phyloP scores from a whole-genome alignment of 2,329 filamentous ascomycete species.

The Aphanoascus verrucosus region DNA sequence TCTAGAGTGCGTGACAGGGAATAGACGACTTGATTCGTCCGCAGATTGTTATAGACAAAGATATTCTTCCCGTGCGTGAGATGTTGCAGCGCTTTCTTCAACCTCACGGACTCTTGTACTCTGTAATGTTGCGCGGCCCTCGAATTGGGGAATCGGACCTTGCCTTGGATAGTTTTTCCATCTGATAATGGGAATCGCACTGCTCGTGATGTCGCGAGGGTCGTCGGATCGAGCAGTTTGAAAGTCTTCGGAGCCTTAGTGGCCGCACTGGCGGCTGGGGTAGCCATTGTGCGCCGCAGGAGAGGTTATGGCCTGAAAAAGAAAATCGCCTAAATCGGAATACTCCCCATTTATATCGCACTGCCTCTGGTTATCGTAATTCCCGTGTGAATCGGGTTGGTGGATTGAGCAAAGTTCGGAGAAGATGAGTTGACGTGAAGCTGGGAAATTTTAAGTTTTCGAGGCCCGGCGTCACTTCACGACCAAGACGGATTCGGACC shows the following conservation, averaged over 20 bases:
- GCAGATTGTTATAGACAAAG: conserved; percentile 51
- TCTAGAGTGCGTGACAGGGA: conserved; percentile 48
- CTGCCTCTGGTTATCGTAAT: not conserved
- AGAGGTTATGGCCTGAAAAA: not conserved
- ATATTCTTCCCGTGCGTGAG: conserved; percentile 48
- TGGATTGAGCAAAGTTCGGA: not conserved
- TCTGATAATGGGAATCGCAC: conserved; percentile 15
- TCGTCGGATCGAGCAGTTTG: conserved; percentile 15
- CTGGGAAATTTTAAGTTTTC: conserved; percentile 12
- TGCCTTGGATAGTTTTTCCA: conserved; percentile 33
- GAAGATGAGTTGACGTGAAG: not conserved
- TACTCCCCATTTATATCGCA: not conserved
- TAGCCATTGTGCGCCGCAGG: not conserved
- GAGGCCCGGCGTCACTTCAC: not conserved
- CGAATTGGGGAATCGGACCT: conserved; percentile 29
- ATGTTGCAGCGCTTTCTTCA: conserved; percentile 38
- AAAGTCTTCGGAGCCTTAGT: conserved; percentile 12
- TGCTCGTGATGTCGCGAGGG: conserved; percentile 9
- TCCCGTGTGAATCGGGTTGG: not conserved
- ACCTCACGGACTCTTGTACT: conserved; percentile 29
- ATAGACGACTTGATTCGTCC: conserved; percentile 55
- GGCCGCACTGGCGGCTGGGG: conserved; percentile 8
- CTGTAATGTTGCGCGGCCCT: conserved; percentile 35
- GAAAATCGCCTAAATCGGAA: not conserved
- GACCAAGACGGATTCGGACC: not conserved